phyloP scores from a whole-genome alignment of 2,329 filamentous ascomycete species.

The Aspergillus jensenii region DNA sequence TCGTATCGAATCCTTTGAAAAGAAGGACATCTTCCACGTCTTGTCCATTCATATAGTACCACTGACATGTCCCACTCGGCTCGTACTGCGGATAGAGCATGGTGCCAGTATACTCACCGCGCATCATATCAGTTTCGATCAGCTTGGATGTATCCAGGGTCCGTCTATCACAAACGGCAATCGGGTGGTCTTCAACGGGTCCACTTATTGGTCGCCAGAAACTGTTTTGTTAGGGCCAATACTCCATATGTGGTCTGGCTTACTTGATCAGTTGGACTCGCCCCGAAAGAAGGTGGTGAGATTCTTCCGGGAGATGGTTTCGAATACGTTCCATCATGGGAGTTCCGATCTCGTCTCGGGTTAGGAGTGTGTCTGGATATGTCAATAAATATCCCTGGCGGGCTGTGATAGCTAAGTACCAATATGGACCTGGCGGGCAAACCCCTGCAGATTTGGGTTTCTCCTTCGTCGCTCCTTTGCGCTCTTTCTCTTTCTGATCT shows the following conservation, averaged over 20 bases:
- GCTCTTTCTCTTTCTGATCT: constrained; percentile 7
- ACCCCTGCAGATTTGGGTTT: neutral
- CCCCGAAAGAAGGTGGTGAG: neutral
- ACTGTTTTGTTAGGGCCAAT: neutral
- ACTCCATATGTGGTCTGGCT: neutral
- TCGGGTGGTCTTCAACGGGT: neutral
- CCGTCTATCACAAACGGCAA: neutral
- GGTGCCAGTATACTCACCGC: neutral
- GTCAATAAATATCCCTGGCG: neutral
- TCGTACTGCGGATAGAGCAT: constrained; percentile 4
- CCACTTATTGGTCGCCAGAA: constrained; percentile 2
- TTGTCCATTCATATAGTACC: constrained; percentile 5
- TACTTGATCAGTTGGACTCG: constrained; percentile 3
- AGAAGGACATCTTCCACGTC: neutral
- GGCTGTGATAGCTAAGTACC: neutral
- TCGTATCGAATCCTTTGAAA: neutral
- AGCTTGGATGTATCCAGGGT: neutral
- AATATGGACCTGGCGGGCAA: neutral
- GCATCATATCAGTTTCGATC: constrained; percentile 1
- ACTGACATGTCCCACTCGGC: neutral
- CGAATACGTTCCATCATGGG: constrained; percentile 1
- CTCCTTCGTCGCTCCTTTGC: constrained; percentile 2
- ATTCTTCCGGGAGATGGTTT: neutral
- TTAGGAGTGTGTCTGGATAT: neutral
- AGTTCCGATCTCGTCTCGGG: neutral